Evolutionary conservation across 768 basidiomycete genomes (phyloP).

Genomic region (Phaeotremella skinneri): DNA sequence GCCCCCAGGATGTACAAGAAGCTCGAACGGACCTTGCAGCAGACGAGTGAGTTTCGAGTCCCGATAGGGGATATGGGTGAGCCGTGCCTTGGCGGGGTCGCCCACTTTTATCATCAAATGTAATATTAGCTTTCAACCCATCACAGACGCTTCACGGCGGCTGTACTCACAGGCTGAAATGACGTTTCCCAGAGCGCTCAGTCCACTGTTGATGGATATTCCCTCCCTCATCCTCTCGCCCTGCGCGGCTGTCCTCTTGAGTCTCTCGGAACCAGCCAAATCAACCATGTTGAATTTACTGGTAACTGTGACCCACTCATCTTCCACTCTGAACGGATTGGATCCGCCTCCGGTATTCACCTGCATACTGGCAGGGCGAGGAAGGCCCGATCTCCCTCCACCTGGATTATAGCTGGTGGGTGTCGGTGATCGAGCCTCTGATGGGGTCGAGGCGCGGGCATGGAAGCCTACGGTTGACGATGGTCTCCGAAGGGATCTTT

Average conservation of each 20-base stretch:
- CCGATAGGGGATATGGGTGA: constrained; percentile 91
- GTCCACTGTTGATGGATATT: constrained; percentile 97
- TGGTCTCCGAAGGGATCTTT: constrained; percentile 31
- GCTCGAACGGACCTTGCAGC: constrained; percentile 59
- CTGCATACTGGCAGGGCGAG: constrained; percentile 65
- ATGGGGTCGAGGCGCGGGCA: constrained; percentile 35
- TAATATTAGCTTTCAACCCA: neutral
- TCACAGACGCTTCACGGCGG: neutral
- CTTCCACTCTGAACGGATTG: constrained; percentile 56
- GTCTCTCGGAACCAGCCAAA: constrained; percentile 89
- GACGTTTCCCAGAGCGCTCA: constrained; percentile 94
- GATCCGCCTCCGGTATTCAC: constrained; percentile 56
- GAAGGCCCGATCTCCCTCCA: constrained; percentile 8
- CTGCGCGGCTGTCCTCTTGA: constrained; percentile 92
- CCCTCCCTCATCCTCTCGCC: constrained; percentile 98
- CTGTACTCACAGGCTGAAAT: constrained; percentile 66
- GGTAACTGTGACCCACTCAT: constrained; percentile 84
- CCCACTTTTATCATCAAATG: constrained; percentile 60
- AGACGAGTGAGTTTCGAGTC: constrained; percentile 97
- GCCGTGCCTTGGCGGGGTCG: constrained; percentile 83
- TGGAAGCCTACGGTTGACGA: constrained; percentile 38
- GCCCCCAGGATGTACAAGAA: too few species aligned
- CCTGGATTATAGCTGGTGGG: constrained; percentile 8
- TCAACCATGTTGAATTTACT: constrained; percentile 99
- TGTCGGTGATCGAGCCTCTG: constrained; percentile 22